These are phyloP conservation scores for Chlamydomonas reinhardtii DNA, from an alignment of 163 green algal species.

Conservation along the genomic window DNA sequence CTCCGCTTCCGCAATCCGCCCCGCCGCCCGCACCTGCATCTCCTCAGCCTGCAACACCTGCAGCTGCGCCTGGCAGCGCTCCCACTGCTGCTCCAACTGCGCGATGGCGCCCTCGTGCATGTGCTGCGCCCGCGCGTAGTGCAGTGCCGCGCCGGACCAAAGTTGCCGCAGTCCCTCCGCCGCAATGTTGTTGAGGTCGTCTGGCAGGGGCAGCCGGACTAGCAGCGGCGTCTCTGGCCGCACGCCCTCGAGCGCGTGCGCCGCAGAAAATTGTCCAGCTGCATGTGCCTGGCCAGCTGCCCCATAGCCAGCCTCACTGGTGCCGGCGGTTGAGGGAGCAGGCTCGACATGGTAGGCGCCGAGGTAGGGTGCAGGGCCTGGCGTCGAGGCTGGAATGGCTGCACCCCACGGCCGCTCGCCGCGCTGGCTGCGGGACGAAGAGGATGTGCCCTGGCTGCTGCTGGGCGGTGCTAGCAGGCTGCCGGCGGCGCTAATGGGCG, in stretches of 20 bases:
- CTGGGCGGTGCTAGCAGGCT: background rate
- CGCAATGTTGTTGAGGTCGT: background rate
- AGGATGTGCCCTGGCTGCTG: background rate
- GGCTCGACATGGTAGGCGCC: too few relatives aligned
- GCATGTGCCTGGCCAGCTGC: too few relatives aligned
- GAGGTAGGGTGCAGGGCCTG: too few relatives aligned
- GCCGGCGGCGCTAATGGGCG: background rate
- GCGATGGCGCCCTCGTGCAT: conserved; percentile 16
- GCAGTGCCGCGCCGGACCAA: conserved; percentile 25
- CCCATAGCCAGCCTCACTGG: too few relatives aligned
- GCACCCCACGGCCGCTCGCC: too few relatives aligned
- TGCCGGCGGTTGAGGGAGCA: too few relatives aligned
- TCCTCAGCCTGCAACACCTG: conserved; percentile 39
- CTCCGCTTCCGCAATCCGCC: background rate
- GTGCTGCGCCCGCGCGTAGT: conserved; percentile 28
- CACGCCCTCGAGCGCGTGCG: background rate
- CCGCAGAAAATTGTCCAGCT: too few relatives aligned
- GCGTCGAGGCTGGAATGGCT: too few relatives aligned
- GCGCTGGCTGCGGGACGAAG: too few relatives aligned
- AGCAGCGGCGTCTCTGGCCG: background rate
- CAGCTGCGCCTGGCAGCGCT: conserved; percentile 17
- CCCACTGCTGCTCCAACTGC: conserved; percentile 16
- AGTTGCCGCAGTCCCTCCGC: background rate
- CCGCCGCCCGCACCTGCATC: conserved; percentile 1
- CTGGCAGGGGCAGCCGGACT: conserved; percentile 4